Conservation (phyloP, 2,329 filamentous ascomycete genomes). For the Uncinocarpus reesii region DNA sequence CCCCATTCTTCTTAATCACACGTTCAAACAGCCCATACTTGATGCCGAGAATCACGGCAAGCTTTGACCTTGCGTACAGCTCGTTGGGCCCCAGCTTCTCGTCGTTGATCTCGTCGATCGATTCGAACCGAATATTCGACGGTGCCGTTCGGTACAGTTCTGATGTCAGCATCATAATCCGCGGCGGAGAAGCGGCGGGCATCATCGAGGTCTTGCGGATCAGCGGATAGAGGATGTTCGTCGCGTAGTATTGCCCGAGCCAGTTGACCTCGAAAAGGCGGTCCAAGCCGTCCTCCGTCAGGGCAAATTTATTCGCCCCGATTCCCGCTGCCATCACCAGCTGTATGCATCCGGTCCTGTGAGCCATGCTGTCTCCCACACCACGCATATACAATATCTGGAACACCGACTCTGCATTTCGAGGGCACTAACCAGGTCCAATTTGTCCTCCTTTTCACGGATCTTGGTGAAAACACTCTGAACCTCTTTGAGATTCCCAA, state of each 20-base stretch:
- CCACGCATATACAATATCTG: too few relatives aligned
- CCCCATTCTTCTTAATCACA: conserved; percentile 36
- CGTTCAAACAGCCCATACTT: conserved; percentile 35
- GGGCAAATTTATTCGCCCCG: conserved; percentile 33
- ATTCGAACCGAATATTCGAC: conserved; percentile 30
- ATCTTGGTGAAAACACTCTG: conserved; percentile 32
- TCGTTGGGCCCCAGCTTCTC: conserved; percentile 25
- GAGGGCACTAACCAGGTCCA: conserved; percentile 30
- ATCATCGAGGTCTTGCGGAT: conserved; percentile 34
- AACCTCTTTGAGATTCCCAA: conserved; percentile 32
- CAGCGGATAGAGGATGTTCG: conserved; percentile 37
- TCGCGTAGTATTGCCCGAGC: conserved; percentile 38
- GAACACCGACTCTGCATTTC: too few relatives aligned
- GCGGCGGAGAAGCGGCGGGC: conserved; percentile 27
- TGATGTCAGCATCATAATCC: conserved; percentile 36
- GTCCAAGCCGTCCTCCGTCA: conserved; percentile 31
- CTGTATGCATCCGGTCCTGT: conserved; percentile 11
- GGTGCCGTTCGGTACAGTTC: conserved; percentile 36
- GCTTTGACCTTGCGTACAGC: conserved; percentile 36
- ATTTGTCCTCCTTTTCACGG: conserved; percentile 27
- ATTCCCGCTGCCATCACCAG: conserved; percentile 39
- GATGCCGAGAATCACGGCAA: conserved; percentile 36
- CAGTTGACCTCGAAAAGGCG: conserved; percentile 38
- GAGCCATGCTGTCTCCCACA: neutral
- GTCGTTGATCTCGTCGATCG: conserved; percentile 38